A percentile compares a stretch with the other conserved stretches of the same genome.
phyloP scores from a whole-genome alignment of 176 grass and related monocot species.

The Carex pumila region DNA sequence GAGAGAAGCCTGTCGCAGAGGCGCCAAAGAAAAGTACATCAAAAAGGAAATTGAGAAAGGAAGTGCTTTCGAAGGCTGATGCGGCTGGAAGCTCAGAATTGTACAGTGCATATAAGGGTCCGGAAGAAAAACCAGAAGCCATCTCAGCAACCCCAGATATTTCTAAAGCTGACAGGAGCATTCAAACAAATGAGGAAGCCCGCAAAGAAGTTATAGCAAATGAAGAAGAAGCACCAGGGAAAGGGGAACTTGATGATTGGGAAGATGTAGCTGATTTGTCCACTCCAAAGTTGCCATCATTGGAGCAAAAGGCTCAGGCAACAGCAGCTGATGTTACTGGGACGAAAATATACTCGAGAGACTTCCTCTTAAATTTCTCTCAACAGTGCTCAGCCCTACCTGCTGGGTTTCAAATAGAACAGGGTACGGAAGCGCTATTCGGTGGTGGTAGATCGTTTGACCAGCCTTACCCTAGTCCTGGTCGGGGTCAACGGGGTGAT shows the following conservation, averaged over 20 bases:
- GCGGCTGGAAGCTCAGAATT: conserved; percentile 80
- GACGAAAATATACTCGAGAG: conserved; percentile 75
- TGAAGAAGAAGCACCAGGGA: conserved; percentile 51
- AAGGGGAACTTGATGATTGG: conserved; percentile 78
- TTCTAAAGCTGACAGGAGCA: conserved; percentile 27
- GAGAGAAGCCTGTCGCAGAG: conserved; percentile 54
- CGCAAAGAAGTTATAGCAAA: conserved; percentile 30
- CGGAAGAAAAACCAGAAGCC: conserved; percentile 55
- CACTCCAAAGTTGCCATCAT: conserved; percentile 53
- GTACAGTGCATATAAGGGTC: conserved; percentile 91
- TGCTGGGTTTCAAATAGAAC: conserved; percentile 49
- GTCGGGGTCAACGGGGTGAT: conserved; percentile 41
- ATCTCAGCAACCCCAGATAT: conserved; percentile 11
- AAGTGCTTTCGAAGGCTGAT: conserved; percentile 93
- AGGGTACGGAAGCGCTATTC: conserved; percentile 34
- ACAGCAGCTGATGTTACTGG: conserved; percentile 32
- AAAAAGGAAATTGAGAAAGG: conserved; percentile 62
- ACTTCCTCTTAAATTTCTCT: conserved; percentile 69
- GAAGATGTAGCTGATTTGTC: conserved; percentile 87
- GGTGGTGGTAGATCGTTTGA: conserved; percentile 43
- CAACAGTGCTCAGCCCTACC: conserved; percentile 50
- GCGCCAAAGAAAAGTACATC: conserved; percentile 31
- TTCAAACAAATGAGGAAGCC: conserved; percentile 17
- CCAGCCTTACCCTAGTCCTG: conserved; percentile 51
- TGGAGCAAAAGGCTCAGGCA: conserved; percentile 11